Percentiles rank a stretch among this genome's conserved stretches.
phyloP scores from a whole-genome alignment of 257 asterid species.

The Handroanthus guayacan region DNA sequence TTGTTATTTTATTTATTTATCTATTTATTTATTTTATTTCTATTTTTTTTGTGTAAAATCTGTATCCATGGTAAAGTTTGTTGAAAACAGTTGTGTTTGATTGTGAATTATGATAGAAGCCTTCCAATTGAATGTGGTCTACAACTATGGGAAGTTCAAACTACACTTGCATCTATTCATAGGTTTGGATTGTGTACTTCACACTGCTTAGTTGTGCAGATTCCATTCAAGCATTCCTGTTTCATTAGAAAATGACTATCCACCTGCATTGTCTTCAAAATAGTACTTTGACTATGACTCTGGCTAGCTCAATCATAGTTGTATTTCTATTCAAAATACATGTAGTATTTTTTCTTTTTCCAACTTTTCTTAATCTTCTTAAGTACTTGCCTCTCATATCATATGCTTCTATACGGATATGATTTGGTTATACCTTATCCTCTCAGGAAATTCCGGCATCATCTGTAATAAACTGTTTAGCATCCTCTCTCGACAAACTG shows the following conservation, averaged over 20 bases:
- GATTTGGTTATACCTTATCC: slow-evolving; percentile 32
- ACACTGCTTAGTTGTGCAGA: background rate
- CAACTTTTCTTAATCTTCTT: background rate
- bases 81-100: background rate
- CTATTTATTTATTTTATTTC: too few relatives aligned
- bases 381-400: slow-evolving; percentile 18
- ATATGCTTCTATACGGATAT: slow-evolving; percentile 16
- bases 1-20: background rate
- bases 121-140: slow-evolving; percentile 26
- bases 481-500: slow-evolving; percentile 62
- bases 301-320: slow-evolving; percentile 17
- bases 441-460: slow-evolving; percentile 79
- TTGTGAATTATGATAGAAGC: slow-evolving; percentile 6
- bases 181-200: slow-evolving; percentile 5
- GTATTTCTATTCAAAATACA: background rate
- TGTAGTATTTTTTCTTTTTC: background rate
- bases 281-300: slow-evolving; percentile 9
- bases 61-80: background rate
- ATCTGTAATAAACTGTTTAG: slow-evolving; percentile 59
- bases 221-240: background rate
- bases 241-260: background rate
- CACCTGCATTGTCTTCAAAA: background rate
- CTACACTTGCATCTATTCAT: background rate
- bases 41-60: too few relatives aligned
- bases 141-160: slow-evolving; percentile 23